Percentiles rank a stretch among this genome's conserved stretches.
phyloP scores from a whole-genome alignment of 179 eudicot genomes.

The Amaranthus tricolor region DNA sequence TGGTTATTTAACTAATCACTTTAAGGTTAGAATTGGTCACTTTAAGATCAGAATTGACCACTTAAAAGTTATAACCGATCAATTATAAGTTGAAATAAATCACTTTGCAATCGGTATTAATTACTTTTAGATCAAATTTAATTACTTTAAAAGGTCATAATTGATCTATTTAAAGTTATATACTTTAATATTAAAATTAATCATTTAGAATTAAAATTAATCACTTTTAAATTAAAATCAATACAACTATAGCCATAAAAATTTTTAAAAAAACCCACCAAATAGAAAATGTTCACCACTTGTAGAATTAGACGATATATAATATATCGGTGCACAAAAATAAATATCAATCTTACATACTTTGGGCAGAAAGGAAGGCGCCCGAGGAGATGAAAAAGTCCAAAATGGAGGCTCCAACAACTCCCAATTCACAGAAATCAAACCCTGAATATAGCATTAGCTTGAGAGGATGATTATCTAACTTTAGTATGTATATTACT shows the following conservation, averaged over 20 bases:
- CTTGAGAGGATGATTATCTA: conserved; percentile 32
- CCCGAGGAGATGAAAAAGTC: conserved; percentile 33
- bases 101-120: not conserved
- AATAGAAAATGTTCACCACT: not conserved
- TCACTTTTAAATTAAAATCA: not conserved
- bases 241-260: not conserved
- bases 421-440: conserved; percentile 26
- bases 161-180: too few relatives aligned
- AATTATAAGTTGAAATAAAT: not conserved
- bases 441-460: conserved; percentile 10
- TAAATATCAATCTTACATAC: not conserved
- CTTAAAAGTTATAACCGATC: not conserved
- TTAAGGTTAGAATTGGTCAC: too few relatives aligned
- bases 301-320: conserved; percentile 1
- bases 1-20: too few relatives aligned
- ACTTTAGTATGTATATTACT: conserved; percentile 2
- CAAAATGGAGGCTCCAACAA: conserved; percentile 36
- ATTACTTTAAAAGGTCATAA: too few relatives aligned
- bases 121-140: too few relatives aligned
- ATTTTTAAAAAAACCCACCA: too few relatives aligned
- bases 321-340: not conserved
- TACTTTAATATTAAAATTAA: not conserved
- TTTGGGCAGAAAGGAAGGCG: conserved; percentile 11
- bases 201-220: not conserved
- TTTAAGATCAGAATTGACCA: too few relatives aligned